These are phyloP conservation scores for Cryphonectria carpinicola DNA, from an alignment of 2,329 filamentous ascomycete species.

Conservation along the genomic window DNA sequence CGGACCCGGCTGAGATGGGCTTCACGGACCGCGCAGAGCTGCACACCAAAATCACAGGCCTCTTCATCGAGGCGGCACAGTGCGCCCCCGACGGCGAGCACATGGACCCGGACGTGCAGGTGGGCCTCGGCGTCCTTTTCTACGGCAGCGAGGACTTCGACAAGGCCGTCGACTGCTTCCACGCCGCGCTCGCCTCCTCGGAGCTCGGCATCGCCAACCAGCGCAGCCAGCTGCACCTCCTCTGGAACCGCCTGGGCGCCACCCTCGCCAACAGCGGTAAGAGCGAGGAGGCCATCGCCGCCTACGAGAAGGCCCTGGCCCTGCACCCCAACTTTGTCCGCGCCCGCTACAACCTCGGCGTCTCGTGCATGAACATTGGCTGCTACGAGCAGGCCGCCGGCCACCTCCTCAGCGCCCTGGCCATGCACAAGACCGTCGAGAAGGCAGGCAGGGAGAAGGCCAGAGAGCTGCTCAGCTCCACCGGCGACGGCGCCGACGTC, in stretches of 20 bases:
- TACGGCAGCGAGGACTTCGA: slow-evolving; percentile 98
- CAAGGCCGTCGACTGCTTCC: slow-evolving; percentile 98
- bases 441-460: slow-evolving; percentile 82
- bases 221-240: slow-evolving; percentile 83
- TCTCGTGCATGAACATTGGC: slow-evolving; percentile 96
- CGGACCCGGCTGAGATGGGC: slow-evolving; percentile 79
- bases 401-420: slow-evolving; percentile 87
- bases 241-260: slow-evolving; percentile 96
- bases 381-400: slow-evolving; percentile 92
- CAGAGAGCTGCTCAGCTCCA: slow-evolving; percentile 74
- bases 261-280: slow-evolving; percentile 94
- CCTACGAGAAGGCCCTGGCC: slow-evolving; percentile 89
- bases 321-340: slow-evolving; percentile 96
- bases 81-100: slow-evolving; percentile 89
- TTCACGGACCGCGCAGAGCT: slow-evolving; percentile 92
- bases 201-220: slow-evolving; percentile 85
- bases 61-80: slow-evolving; percentile 92
- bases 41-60: slow-evolving; percentile 85
- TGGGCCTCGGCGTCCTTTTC: slow-evolving; percentile 94
- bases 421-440: slow-evolving; percentile 95
- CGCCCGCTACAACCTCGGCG: slow-evolving; percentile 94
- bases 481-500: slow-evolving; percentile 47
- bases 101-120: slow-evolving; percentile 98
- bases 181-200: slow-evolving; percentile 82
- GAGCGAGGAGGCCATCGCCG: slow-evolving; percentile 93